Evolutionary conservation across 2,329 filamentous ascomycete species (phyloP), one percentile per base, ranked within the genome.

Genomic region (Colletotrichum sojae): DNA sequence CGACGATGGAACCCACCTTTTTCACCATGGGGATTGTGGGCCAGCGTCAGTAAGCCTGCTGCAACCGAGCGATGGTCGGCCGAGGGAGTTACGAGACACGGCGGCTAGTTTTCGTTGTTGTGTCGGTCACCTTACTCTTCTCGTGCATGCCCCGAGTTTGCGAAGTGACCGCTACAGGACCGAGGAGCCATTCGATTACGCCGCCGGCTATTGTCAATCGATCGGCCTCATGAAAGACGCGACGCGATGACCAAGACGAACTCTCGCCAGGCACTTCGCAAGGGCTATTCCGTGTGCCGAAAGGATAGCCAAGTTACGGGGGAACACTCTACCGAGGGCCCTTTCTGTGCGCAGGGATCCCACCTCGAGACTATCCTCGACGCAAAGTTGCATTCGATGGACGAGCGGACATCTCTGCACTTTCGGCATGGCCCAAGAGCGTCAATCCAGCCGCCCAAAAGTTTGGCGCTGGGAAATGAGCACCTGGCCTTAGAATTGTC

Each of bases 281-380:
- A 18, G n/a, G 16, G 27, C 48, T 15, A 10, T 20, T 31, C 49
- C 45, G 31, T 39, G 18, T 31, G 4, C 40, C 40, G 12, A 46
- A 53, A 60, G 22, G 20, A 13, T 22, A 46, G 22, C 36, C 48
- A 40, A 10, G 25, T 31, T 40, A 55, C 55, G 62, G 66, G 49
- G 51, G 45, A 69, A 66, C 22, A 40, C 62, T 69, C 46, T 43
- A 66, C 66, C 62, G 62, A 69, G 51, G 49, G 31, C 55, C 20
- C n/a, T 55, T 22, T 36, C 12, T 48, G 22, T 39, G 40, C 36
- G 18, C 66, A 52, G 45, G 61, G 62, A 39, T 31, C 43, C 40
- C 18, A 36, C 10, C 31, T 36, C 31, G 31, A 36, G 31, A 36
- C 31, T 3, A 36, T 36, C 48, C 31, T 58, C 43, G 54, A 56